A percentile compares a stretch with the other conserved stretches of the same genome.
These are phyloP conservation scores for Aspergillus flavus DNA, from an alignment of 2,329 filamentous ascomycete species.

Conservation along the genomic window DNA sequence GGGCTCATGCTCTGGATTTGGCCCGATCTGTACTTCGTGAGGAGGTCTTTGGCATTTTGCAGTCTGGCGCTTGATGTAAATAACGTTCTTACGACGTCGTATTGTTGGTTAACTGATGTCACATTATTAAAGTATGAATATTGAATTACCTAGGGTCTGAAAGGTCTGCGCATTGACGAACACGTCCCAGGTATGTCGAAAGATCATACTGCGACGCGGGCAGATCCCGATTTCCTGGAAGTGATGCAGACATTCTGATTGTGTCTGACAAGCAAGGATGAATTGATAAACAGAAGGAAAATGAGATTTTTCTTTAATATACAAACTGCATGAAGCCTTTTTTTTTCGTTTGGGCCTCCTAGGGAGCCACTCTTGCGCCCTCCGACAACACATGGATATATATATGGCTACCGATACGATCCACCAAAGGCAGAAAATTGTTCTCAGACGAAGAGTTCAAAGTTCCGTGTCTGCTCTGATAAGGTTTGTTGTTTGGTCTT, in stretches of 20 bases:
- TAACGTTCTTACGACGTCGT: background rate
- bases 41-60: background rate
- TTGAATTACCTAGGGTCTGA: background rate
- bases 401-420: background rate
- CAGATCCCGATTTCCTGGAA: background rate
- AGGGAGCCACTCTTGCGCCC: background rate
- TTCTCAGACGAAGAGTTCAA: background rate
- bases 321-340: background rate
- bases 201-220: background rate
- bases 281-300: background rate
- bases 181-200: background rate
- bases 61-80: background rate
- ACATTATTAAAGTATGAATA: background rate
- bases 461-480: background rate
- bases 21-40: conserved; percentile 1
- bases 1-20: background rate
- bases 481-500: background rate
- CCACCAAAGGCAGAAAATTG: background rate
- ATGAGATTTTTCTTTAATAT: background rate
- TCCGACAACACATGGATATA: background rate
- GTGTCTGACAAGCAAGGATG: background rate
- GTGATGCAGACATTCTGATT: background rate
- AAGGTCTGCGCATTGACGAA: background rate
- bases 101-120: background rate
- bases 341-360: background rate